Percentiles rank a stretch among this genome's conserved stretches.
Evolutionary conservation across 179 eudicot species (phyloP).

Genomic region (Camellia oleifera): DNA sequence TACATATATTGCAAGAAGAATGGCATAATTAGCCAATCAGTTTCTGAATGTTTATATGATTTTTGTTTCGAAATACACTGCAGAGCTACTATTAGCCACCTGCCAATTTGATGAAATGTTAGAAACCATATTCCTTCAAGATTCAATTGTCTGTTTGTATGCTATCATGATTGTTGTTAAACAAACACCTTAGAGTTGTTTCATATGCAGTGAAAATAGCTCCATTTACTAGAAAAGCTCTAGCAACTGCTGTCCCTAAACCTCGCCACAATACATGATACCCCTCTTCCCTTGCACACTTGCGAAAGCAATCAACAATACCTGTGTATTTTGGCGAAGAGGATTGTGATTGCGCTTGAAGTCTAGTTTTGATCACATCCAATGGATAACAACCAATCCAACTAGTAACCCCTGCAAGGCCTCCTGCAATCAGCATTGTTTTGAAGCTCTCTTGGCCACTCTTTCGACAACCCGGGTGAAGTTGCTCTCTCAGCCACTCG

Average conservation of each 20-base stretch:
- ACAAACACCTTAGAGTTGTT: conserved; percentile 65
- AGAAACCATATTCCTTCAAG: neutral
- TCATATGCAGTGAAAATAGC: conserved; percentile 86
- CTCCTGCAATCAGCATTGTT: conserved; percentile 89
- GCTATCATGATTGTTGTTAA: conserved; percentile 25
- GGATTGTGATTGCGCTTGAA: conserved; percentile 62
- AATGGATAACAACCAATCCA: conserved; percentile 85
- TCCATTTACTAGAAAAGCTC: conserved; percentile 94
- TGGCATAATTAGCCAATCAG: neutral
- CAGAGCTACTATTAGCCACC: neutral
- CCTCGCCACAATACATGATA: conserved; percentile 72
- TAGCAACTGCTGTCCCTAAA: conserved; percentile 68
- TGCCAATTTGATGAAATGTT: neutral
- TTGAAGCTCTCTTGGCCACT: conserved; percentile 57
- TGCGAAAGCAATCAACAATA: conserved; percentile 64
- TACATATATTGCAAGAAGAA: neutral
- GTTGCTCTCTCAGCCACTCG: conserved; percentile 61
- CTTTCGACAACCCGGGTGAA: conserved; percentile 84
- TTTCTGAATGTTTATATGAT: neutral
- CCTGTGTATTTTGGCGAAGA: conserved; percentile 51
- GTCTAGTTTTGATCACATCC: conserved; percentile 81
- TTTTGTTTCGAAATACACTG: neutral
- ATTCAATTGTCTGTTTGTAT: conserved; percentile 41
- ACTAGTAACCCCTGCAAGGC: conserved; percentile 90
- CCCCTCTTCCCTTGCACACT: conserved; percentile 67